Evolutionary conservation across 1,139 yeast genomes (phyloP).

Genomic region (Geotrichum phurueaensis): DNA sequence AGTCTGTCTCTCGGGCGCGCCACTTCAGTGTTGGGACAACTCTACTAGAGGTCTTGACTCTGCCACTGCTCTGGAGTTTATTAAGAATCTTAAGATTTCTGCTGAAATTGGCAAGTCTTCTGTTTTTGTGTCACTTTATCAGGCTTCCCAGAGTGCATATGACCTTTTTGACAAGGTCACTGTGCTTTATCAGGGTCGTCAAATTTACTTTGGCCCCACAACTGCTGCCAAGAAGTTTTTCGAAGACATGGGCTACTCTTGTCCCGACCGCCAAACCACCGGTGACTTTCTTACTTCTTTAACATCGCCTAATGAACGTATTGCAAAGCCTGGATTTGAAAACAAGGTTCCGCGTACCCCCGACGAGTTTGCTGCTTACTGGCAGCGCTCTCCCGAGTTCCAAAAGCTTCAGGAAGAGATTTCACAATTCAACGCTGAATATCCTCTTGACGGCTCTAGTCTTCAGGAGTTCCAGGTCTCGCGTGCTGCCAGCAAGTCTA

Average conservation of each 20-base stretch:
- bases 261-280: slow-evolving; percentile 73
- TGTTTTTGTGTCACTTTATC: slow-evolving; percentile 73
- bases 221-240: slow-evolving; percentile 55
- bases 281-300: slow-evolving; percentile 77
- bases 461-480: slow-evolving; percentile 42
- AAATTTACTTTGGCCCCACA: slow-evolving; percentile 65
- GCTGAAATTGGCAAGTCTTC: slow-evolving; percentile 55
- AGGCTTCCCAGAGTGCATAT: slow-evolving; percentile 75
- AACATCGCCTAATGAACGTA: slow-evolving; percentile 68
- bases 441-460: slow-evolving; percentile 26
- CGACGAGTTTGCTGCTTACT: slow-evolving; percentile 57
- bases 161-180: slow-evolving; percentile 68
- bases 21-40: slow-evolving; percentile 68
- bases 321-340: slow-evolving; percentile 51
- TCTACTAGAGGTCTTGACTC: slow-evolving; percentile 73
- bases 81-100: slow-evolving; percentile 58
- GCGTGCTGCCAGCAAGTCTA: slow-evolving; percentile 50
- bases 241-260: slow-evolving; percentile 60
- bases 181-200: slow-evolving; percentile 70
- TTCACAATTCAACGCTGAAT: slow-evolving; percentile 34
- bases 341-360: slow-evolving; percentile 61
- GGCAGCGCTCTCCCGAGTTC: slow-evolving; percentile 57
- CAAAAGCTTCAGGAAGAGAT: slow-evolving; percentile 38
- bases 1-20: slow-evolving; percentile 54
- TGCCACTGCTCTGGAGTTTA: slow-evolving; percentile 71